Percentiles rank a stretch among this genome's conserved stretches.
These are phyloP conservation scores for Spathaspora jeffriesii DNA, from an alignment of 1,139 yeast species.

Conservation along the genomic window DNA sequence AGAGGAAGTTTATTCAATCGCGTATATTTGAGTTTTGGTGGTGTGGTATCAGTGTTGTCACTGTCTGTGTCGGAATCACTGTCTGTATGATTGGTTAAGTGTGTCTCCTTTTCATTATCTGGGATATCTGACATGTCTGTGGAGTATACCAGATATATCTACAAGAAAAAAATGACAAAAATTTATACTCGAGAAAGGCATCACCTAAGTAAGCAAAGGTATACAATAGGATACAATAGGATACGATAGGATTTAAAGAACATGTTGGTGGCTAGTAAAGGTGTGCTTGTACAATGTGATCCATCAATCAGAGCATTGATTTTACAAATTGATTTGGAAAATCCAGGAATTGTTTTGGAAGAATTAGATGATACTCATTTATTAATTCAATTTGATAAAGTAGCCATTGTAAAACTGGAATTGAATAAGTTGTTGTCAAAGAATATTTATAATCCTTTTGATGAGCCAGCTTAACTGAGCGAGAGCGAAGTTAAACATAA, in stretches of 20 bases:
- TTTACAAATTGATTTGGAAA: slow-evolving; percentile 71
- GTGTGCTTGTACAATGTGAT: slow-evolving; percentile 62
- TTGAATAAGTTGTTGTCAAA: slow-evolving; percentile 73
- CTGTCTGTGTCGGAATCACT: slow-evolving; percentile 14
- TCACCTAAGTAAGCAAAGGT: no score
- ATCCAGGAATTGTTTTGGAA: slow-evolving; percentile 74
- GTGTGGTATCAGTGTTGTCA: slow-evolving; percentile 50
- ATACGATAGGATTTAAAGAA: no score
- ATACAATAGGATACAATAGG: no score
- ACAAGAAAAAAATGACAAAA: no score
- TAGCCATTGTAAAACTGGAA: slow-evolving; percentile 74
- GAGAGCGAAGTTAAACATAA: background rate
- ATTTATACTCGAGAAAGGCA: no score
- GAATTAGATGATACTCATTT: slow-evolving; percentile 93
- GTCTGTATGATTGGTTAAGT: slow-evolving; percentile 8
- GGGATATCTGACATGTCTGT: background rate
- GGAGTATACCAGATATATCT: background rate
- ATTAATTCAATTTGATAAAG: slow-evolving; percentile 74
- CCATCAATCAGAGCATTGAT: slow-evolving; percentile 91
- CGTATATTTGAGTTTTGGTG: slow-evolving; percentile 76
- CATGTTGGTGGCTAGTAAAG: slow-evolving; percentile 50
- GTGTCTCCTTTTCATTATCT: background rate
- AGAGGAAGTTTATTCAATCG: slow-evolving; percentile 66
- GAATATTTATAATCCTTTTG: slow-evolving; percentile 83
- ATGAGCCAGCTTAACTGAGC: slow-evolving; percentile 46